Evolutionary conservation across 2,329 filamentous ascomycete genomes (phyloP).

Genomic region (Nemania sp.): DNA sequence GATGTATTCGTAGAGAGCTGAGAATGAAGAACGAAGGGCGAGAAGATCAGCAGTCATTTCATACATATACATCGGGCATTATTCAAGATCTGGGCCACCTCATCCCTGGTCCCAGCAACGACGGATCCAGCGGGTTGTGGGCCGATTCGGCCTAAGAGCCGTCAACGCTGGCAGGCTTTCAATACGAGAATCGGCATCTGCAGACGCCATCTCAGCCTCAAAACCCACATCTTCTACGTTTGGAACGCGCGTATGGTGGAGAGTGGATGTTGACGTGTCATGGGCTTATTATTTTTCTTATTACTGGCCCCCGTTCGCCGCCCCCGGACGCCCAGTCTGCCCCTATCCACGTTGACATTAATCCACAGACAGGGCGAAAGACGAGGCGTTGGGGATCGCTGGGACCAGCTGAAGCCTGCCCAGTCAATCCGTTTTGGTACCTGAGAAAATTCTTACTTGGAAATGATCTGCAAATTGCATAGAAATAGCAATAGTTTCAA

Average conservation of each 20-base stretch:
- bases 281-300: slow-evolving; percentile 9
- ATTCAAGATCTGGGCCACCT: slow-evolving; percentile 14
- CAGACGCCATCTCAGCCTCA: slow-evolving; percentile 26
- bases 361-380: background rate
- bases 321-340: too few species aligned
- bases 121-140: slow-evolving; percentile 22
- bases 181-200: slow-evolving; percentile 23
- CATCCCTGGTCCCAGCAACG: slow-evolving; percentile 1
- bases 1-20: background rate
- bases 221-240: slow-evolving; percentile 11
- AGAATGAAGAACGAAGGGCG: background rate
- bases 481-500: slow-evolving; percentile 5
- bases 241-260: slow-evolving; percentile 17
- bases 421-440: background rate
- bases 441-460: slow-evolving; percentile 2
- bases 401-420: too few species aligned
- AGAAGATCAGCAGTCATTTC: slow-evolving; percentile 14
- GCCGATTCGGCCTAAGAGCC: slow-evolving; percentile 10
- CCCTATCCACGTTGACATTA: too few species aligned
- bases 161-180: slow-evolving; percentile 11
- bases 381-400: slow-evolving; percentile 1
- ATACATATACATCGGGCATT: slow-evolving; percentile 14
- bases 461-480: slow-evolving; percentile 12
- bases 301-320: too few species aligned
- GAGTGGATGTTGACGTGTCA: slow-evolving; percentile 13